Base-by-base conservation (phyloP, 208 protist genomes). In the Acanthamoeba royreba region DNA sequence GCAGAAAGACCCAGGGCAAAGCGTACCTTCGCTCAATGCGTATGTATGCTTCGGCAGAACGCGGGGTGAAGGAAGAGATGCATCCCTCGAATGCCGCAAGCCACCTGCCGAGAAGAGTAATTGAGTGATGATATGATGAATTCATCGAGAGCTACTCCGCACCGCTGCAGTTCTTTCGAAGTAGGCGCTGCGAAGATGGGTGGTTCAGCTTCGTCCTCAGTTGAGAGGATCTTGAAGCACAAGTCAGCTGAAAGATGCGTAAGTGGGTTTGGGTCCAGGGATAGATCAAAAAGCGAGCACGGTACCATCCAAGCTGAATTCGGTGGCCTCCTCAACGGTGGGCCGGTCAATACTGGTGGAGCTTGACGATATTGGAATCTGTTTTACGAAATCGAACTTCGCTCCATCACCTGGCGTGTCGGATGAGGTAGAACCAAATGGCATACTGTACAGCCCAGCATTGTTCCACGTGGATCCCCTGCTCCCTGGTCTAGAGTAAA, bases 331-430 rank as follows among this genome's bases (percentile, higher is more conserved):
- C 19, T 85, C 74, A 2, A 45, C 74, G 17, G 74, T 33, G 43
- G 53, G 43, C 15, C 74, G 74, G 11, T 85, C 74, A 45, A 85
- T 53, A 25, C 43, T 53, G 13, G 74, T 85, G 74, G 74, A 53
- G 74, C 43, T 35, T 3, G 74, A 38, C 42, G 74, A 85, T 0
- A 85, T 53, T 4, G 74, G 74, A n/a, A 53, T 53, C 74, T 85
- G 74, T 19, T 85, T 85, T 22, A 85, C 74, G 22, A 85, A 85
- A 53, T 85, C 74, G 42, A 85, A 85, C 43, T 53, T 85, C 43
- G 35, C 43, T 9, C 74, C 74, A 4, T 85, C 74, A n/a, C n/a
- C n/a, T n/a, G n/a, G n/a, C 0, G 43, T 85, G 31, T 38, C n/a
- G 43, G 46, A 38, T 2, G 74, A 53, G 11, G n/a, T n/a, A n/a